These are phyloP conservation scores for Tolypocladium sp. DNA, from an alignment of 2,329 filamentous ascomycete genomes.

Conservation along the genomic window DNA sequence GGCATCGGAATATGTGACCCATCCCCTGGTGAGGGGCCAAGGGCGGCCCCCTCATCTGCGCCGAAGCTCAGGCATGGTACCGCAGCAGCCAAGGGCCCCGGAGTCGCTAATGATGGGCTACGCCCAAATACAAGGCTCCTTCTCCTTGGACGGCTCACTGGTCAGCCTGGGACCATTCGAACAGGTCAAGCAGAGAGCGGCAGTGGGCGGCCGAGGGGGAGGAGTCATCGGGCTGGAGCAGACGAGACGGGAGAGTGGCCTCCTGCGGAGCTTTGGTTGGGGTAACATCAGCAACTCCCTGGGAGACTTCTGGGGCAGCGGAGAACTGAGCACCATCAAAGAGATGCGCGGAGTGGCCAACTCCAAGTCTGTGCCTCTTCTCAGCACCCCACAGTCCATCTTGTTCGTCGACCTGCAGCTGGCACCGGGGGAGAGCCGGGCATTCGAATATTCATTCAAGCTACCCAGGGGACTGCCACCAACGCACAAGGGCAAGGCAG, in stretches of 20 bases:
- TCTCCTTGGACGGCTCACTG: slow-evolving; percentile 82
- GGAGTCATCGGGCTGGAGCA: slow-evolving; percentile 77
- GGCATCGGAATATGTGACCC: slow-evolving; percentile 74
- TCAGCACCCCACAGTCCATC: slow-evolving; percentile 94
- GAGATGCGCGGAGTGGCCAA: slow-evolving; percentile 87
- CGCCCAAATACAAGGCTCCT: slow-evolving; percentile 86
- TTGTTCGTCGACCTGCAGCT: slow-evolving; percentile 89
- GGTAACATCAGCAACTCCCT: slow-evolving; percentile 79
- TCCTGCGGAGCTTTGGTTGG: slow-evolving; percentile 82
- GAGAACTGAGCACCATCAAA: slow-evolving; percentile 85
- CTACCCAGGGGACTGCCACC: slow-evolving; percentile 86
- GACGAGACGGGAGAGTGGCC: slow-evolving; percentile 63
- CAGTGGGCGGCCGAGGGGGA: slow-evolving; percentile 77
- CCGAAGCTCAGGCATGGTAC: slow-evolving; percentile 33
- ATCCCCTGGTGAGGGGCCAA: slow-evolving; percentile 24
- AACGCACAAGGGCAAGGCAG: slow-evolving; percentile 80
- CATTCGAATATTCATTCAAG: slow-evolving; percentile 78
- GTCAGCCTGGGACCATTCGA: slow-evolving; percentile 88
- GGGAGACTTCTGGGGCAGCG: slow-evolving; percentile 75
- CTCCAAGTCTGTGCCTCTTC: slow-evolving; percentile 76
- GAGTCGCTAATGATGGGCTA: slow-evolving; percentile 97
- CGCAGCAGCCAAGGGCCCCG: slow-evolving; percentile 40
- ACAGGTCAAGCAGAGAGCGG: slow-evolving; percentile 89
- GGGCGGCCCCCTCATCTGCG: slow-evolving; percentile 35
- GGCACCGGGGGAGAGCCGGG: slow-evolving; percentile 77